These are phyloP conservation scores for Aschersonia sp. DNA, from an alignment of 2,329 filamentous ascomycete genomes.

Conservation along the genomic window DNA sequence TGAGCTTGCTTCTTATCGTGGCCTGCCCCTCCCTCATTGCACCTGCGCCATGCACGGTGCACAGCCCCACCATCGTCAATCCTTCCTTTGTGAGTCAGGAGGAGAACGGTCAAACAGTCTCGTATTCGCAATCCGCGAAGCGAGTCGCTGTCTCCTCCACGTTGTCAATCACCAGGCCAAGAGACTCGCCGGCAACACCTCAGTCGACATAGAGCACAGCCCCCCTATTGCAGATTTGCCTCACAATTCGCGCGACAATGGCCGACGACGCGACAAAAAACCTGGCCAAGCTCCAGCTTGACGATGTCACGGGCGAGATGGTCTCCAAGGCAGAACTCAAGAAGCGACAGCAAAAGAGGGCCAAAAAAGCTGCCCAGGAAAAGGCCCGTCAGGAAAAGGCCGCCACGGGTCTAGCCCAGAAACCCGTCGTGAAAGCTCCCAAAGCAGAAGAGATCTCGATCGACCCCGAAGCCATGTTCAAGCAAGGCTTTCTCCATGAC, in stretches of 20 bases:
- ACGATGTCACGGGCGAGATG: conserved; percentile 51
- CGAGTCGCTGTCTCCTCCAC: no score
- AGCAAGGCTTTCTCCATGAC: conserved; percentile 59
- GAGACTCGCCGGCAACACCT: no score
- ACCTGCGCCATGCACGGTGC: background rate
- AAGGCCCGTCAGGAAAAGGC: conserved; percentile 82
- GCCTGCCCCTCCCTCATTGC: no score
- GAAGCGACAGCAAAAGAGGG: conserved; percentile 41
- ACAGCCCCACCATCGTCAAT: background rate
- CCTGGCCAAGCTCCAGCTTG: conserved; percentile 43
- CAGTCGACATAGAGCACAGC: no score
- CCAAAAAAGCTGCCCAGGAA: conserved; percentile 34
- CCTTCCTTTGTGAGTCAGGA: background rate
- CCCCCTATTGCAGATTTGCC: background rate
- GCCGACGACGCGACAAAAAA: conserved; percentile 31
- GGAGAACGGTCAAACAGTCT: background rate
- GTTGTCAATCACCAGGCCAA: no score
- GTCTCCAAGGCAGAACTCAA: conserved; percentile 48
- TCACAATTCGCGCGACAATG: conserved; percentile 17
- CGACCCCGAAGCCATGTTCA: conserved; percentile 61
- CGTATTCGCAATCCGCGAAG: no score
- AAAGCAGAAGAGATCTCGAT: conserved; percentile 19
- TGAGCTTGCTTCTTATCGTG: no score
- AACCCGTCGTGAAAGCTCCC: conserved; percentile 7
- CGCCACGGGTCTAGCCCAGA: conserved; percentile 40